Base-by-base conservation (phyloP, 2,329 filamentous ascomycete genomes). In the Aureobasidium sp. region DNA sequence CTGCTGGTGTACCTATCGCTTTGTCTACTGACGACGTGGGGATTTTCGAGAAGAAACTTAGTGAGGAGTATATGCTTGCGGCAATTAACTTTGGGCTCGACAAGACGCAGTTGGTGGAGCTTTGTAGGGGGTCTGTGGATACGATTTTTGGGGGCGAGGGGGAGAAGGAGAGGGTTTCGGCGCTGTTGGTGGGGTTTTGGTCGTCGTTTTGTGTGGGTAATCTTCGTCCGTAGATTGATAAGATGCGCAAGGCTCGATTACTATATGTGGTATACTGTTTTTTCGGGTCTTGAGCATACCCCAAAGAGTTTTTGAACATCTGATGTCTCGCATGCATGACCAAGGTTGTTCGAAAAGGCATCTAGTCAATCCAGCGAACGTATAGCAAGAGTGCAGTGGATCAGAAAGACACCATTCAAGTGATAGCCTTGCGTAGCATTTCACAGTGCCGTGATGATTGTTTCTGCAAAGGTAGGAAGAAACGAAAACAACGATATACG, bases 11-110 rank as follows among this genome's bases (percentile, higher is more conserved):
- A 56, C 79, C 82, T 4, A 80, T 93, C 48, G 84, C 85, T 5
- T 76, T 93, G 49, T 87, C 84, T 88, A 94, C 90, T 1, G 90
- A 94, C 70, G 89, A 94, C 68, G 87, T 93, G 11, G 90, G 89
- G 1, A 84, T 94, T 25, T 94, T 94, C 68, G 87, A 86, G 55
- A 92, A 88, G 69, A 80, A 84, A 0, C 74, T 92, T 4, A 91
- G 88, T 0, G 86, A 91, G 67, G 90, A 95, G 72, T 93, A 92
- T 72, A 76, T 79, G 8, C 81, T 94, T 2, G 87, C 88, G 3
- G 85, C 87, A 1, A 74, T 86, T 66, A 85, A 92, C 70, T 94
- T 94, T 68, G 71, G 74, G 0, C 78, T 94, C 15, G 70, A 67
- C 31, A 72, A 75, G 15, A 62, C 67, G 1, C 77, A 82, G 25